Evolutionary conservation across 164 flowering plant species (phyloP).

Genomic region (Litsea cubeba): DNA sequence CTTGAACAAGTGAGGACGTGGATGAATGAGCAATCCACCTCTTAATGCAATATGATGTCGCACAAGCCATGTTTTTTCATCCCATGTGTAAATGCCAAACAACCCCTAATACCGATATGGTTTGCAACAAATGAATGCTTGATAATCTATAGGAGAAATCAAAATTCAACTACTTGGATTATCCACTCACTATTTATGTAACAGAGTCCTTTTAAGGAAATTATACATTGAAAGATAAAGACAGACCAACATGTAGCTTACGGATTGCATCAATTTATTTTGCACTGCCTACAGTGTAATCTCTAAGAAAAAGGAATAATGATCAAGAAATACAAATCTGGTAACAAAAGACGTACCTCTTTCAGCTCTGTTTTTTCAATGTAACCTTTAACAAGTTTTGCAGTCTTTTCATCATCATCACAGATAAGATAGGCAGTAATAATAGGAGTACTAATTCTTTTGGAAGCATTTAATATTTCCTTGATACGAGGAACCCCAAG

Average conservation of each 20-base stretch:
- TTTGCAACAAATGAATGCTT: too few species aligned
- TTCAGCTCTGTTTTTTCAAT: constrained; percentile 77
- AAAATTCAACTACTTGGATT: background rate
- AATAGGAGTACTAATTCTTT: constrained; percentile 89
- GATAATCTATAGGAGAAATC: background rate
- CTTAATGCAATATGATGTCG: too few species aligned
- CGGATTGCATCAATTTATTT: background rate
- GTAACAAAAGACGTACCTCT: constrained; percentile 41
- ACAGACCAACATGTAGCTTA: background rate
- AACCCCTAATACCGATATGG: too few species aligned
- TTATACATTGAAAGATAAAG: background rate
- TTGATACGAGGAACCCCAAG: constrained; percentile 97
- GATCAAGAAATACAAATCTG: background rate
- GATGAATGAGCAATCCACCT: too few species aligned
- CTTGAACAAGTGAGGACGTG: too few species aligned
- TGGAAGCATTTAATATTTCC: constrained; percentile 86
- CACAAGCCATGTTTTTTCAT: too few species aligned
- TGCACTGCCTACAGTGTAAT: background rate
- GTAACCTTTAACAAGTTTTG: constrained; percentile 58
- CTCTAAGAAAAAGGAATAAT: background rate
- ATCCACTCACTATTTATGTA: background rate
- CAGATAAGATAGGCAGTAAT: constrained; percentile 64
- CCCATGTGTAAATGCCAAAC: too few species aligned
- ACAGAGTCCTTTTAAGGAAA: background rate
- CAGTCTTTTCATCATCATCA: constrained; percentile 33